These are phyloP conservation scores for Oryza rufipogon DNA, from an alignment of 176 grass and related monocot genomes.

Conservation along the genomic window DNA sequence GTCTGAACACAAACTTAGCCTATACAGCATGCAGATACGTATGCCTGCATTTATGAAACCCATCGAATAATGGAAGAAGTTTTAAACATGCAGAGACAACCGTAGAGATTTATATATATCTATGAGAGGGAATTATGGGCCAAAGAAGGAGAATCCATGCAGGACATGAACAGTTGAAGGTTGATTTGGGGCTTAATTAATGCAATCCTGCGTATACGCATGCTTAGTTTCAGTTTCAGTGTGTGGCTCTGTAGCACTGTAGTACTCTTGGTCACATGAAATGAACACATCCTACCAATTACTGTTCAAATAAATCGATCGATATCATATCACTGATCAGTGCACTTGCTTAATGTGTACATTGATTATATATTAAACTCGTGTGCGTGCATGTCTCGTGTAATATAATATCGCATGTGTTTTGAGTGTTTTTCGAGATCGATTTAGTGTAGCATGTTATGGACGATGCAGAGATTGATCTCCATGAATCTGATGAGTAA, in stretches of 20 bases:
- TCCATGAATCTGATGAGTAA: not conserved
- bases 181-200: not conserved
- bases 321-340: not conserved
- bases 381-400: not conserved
- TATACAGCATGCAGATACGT: not conserved
- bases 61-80: not conserved
- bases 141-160: slow-evolving; percentile 16
- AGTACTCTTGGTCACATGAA: slow-evolving; percentile 30
- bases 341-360: not conserved
- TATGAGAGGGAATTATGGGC: not conserved
- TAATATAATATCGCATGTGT: not conserved
- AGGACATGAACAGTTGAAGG: not conserved
- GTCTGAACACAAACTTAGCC: slow-evolving; percentile 6
- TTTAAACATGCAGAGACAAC: not conserved
- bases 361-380: not conserved
- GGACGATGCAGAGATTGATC: not conserved
- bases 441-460: too few relatives aligned
- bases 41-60: slow-evolving; percentile 26
- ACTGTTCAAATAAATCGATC: not conserved
- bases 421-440: not conserved
- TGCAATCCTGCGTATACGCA: not conserved
- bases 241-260: not conserved
- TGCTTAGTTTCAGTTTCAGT: not conserved
- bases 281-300: not conserved
- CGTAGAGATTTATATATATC: not conserved